Conservation (phyloP, 2,329 filamentous ascomycete genomes). For the Paecilomyces dactylethromorphus region DNA sequence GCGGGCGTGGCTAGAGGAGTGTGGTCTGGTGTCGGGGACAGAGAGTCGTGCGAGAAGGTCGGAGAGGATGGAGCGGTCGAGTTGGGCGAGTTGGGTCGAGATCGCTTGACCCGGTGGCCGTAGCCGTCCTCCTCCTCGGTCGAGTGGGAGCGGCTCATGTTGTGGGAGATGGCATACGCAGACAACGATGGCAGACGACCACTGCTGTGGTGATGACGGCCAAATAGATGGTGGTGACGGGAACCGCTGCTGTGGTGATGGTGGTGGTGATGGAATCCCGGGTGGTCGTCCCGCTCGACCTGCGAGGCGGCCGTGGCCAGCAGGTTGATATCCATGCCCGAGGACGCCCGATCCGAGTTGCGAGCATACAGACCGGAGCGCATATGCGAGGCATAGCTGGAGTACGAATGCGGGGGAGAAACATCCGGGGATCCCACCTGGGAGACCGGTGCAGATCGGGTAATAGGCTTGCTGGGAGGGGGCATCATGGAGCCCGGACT, state of each 20-base stretch:
- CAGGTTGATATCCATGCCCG: conserved; percentile 58
- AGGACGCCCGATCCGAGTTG: conserved; percentile 41
- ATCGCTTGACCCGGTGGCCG: conserved; percentile 71
- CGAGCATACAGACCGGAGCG: conserved; percentile 52
- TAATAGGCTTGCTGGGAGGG: conserved; percentile 69
- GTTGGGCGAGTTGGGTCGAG: conserved; percentile 86
- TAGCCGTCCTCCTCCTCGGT: conserved; percentile 72
- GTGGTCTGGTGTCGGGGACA: conserved; percentile 92
- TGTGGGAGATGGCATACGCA: conserved; percentile 67
- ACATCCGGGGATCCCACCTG: conserved; percentile 89
- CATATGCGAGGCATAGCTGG: conserved; percentile 53
- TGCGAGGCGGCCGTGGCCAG: conserved; percentile 63
- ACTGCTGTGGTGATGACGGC: conserved; percentile 34
- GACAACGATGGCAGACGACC: conserved; percentile 69
- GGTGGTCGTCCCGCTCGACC: conserved; percentile 56
- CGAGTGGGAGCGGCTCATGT: conserved; percentile 86
- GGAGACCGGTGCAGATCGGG: conserved; percentile 81
- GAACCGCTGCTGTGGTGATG: conserved; percentile 33
- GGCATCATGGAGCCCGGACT: conserved; percentile 64
- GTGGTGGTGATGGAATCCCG: conserved; percentile 23
- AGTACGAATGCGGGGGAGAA: conserved; percentile 85
- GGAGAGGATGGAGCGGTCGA: conserved; percentile 94
- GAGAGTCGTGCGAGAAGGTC: conserved; percentile 91
- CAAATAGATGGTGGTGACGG: conserved; percentile 42
- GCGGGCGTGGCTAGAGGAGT: conserved; percentile 97